phyloP scores from a whole-genome alignment of 306 rosid genomes.

The Cercis canadensis region DNA sequence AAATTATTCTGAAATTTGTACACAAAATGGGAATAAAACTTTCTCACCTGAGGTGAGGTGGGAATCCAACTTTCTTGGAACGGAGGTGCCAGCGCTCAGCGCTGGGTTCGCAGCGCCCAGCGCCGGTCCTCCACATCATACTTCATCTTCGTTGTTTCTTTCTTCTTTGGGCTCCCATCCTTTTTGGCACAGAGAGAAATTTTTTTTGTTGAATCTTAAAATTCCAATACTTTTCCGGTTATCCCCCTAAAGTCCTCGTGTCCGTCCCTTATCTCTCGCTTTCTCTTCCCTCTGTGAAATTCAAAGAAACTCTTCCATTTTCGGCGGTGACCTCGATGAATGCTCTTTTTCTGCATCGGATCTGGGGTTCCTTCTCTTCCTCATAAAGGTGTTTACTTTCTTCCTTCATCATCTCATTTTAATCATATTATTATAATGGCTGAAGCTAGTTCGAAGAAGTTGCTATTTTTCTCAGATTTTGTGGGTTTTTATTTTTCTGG shows the following conservation, averaged over 20 bases:
- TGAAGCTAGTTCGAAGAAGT: constrained; percentile 26
- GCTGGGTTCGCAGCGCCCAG: no score
- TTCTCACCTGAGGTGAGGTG: no score
- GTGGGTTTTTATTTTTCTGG: constrained; percentile 35
- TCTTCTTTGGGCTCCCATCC: no score
- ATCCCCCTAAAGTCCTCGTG: no score
- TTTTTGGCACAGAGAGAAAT: no score
- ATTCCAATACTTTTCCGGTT: constrained; percentile 46
- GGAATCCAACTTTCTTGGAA: no score
- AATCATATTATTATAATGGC: not conserved
- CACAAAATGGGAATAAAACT: no score
- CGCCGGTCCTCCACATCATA: no score
- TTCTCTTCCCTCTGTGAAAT: constrained; percentile 4
- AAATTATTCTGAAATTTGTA: no score
- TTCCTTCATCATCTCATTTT: constrained; percentile 13
- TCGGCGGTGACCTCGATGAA: constrained; percentile 38
- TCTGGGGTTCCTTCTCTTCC: constrained; percentile 65
- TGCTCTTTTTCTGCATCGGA: constrained; percentile 55
- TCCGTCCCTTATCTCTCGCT: constrained; percentile 35
- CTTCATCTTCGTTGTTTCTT: no score
- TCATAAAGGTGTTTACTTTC: constrained; percentile 47
- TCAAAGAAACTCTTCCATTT: constrained; percentile 11
- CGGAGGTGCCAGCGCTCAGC: no score
- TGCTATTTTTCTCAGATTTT: constrained; percentile 19
- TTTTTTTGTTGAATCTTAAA: constrained; percentile 20